Conservation (phyloP, 2,329 filamentous ascomycete species). For the Pseudocercospora fuligena region DNA sequence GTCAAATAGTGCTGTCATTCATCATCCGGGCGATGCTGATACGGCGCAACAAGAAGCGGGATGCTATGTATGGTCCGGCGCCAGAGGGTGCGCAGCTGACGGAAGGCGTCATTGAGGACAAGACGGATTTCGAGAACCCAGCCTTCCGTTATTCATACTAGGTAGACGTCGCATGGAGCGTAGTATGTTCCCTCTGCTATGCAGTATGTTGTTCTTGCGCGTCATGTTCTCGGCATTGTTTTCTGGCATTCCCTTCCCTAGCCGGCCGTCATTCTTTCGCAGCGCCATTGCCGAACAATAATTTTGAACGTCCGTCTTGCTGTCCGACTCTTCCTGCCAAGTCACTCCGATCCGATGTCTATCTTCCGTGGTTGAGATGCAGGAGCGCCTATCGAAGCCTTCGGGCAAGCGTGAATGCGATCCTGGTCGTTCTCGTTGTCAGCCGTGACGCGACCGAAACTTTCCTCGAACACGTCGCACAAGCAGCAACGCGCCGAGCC, state of each 20-base stretch:
- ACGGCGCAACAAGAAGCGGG: slow-evolving; percentile 47
- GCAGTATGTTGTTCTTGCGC: neutral
- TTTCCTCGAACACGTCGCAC: neutral
- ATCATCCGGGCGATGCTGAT: slow-evolving; percentile 44
- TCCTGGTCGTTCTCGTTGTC: neutral
- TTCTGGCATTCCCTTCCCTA: neutral
- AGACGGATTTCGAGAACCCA: slow-evolving; percentile 48
- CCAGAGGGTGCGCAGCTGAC: slow-evolving; percentile 29
- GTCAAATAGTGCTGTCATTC: slow-evolving; percentile 48
- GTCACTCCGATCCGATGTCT: neutral
- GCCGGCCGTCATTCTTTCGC: neutral
- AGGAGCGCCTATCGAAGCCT: neutral
- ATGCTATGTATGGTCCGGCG: slow-evolving; percentile 33
- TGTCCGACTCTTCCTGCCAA: no score
- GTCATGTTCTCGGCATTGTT: neutral
- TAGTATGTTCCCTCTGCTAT: neutral
- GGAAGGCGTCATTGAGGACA: slow-evolving; percentile 37
- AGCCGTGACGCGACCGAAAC: neutral
- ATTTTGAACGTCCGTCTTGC: neutral
- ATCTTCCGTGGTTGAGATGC: neutral
- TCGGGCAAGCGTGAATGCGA: neutral
- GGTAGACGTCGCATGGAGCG: neutral
- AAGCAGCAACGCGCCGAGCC: neutral
- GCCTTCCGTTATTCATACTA: slow-evolving; percentile 36
- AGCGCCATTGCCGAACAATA: neutral